Evolutionary conservation across 202 grass and related monocot genomes (phyloP).

Genomic region (Carex arenaria): DNA sequence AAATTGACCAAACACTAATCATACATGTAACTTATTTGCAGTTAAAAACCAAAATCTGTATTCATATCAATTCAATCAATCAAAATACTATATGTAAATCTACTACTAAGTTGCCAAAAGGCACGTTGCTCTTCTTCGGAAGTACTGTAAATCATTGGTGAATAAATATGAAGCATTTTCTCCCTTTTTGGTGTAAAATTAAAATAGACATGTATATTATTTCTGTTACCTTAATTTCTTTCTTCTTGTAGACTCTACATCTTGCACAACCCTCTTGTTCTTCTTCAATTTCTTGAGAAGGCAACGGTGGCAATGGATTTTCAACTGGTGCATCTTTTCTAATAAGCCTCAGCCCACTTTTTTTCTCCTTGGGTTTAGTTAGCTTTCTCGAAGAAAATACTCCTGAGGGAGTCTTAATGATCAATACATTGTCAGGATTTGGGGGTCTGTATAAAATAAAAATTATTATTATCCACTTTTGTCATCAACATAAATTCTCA

Average conservation of each 20-base stretch:
- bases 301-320: background rate
- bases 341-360: constrained; percentile 69
- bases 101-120: background rate
- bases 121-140: background rate
- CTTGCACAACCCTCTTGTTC: constrained; percentile 46
- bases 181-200: background rate
- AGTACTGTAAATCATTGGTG: background rate
- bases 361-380: constrained; percentile 51
- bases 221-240: constrained; percentile 59
- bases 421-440: constrained; percentile 91
- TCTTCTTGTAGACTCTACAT: constrained; percentile 68
- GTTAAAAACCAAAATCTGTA: background rate
- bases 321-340: constrained; percentile 59
- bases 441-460: constrained; percentile 52
- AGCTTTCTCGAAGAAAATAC: constrained; percentile 93
- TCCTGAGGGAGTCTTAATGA: constrained; percentile 90
- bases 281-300: constrained; percentile 17
- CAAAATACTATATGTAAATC: background rate
- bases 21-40: background rate
- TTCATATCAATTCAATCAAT: background rate
- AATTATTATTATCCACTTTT: constrained; percentile 12
- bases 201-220: background rate
- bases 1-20: background rate
- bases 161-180: background rate
- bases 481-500: background rate